These are phyloP conservation scores for Pythium phragmitis DNA, from an alignment of 352 stramenopile species.

Conservation along the genomic window DNA sequence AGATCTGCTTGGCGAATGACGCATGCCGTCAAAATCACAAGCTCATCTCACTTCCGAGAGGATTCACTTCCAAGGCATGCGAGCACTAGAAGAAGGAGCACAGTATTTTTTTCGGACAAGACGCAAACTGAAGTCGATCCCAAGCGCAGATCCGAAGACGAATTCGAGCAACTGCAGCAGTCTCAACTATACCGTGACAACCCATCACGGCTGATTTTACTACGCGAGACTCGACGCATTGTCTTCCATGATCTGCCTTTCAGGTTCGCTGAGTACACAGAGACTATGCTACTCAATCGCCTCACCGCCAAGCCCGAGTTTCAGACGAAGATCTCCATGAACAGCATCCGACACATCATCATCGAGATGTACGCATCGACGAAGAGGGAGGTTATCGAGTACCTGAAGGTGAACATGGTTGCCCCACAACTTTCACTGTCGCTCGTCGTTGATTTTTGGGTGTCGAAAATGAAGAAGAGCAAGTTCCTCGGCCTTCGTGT, in stretches of 20 bases:
- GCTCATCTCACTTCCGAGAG: background rate
- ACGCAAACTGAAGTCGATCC: background rate
- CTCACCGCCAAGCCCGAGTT: constrained; percentile 6
- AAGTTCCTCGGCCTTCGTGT: constrained; percentile 26
- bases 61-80: background rate
- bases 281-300: background rate
- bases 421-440: background rate
- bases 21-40: background rate
- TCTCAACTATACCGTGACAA: constrained; percentile 3
- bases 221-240: constrained; percentile 10
- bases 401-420: background rate
- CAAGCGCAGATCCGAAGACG: background rate
- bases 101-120: background rate
- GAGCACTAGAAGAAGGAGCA: background rate
- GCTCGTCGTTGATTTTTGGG: constrained; percentile 24
- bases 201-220: constrained; percentile 7
- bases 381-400: background rate
- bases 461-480: constrained; percentile 1
- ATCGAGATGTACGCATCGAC: constrained; percentile 12
- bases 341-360: background rate
- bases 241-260: constrained; percentile 10
- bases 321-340: background rate
- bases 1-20: background rate
- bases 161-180: background rate
- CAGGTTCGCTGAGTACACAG: constrained; percentile 1